phyloP scores from a whole-genome alignment of 2,329 filamentous ascomycete genomes.

The Colletotrichum caudatum region DNA sequence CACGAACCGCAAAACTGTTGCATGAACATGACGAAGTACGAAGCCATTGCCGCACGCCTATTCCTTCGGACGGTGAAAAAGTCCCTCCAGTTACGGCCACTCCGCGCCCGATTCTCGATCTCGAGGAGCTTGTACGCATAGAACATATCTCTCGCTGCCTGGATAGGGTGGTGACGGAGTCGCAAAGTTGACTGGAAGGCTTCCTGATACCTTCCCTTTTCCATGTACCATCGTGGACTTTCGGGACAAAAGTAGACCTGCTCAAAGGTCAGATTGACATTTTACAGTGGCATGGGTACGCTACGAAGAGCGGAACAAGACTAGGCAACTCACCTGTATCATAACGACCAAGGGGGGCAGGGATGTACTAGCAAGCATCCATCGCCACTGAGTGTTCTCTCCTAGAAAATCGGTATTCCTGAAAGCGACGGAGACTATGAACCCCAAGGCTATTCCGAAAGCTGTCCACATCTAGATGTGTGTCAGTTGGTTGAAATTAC shows the following conservation, averaged over 20 bases:
- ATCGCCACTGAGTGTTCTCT: slow-evolving; percentile 49
- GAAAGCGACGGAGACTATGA: slow-evolving; percentile 52
- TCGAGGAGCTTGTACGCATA: slow-evolving; percentile 58
- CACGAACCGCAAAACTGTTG: slow-evolving; percentile 51
- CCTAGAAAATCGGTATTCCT: slow-evolving; percentile 50
- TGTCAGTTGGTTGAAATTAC: neutral
- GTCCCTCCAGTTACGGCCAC: slow-evolving; percentile 50
- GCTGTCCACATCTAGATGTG: slow-evolving; percentile 43
- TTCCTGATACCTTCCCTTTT: slow-evolving; percentile 58
- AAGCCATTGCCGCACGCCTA: slow-evolving; percentile 51
- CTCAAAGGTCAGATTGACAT: neutral
- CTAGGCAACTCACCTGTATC: slow-evolving; percentile 48
- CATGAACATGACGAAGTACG: slow-evolving; percentile 55
- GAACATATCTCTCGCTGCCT: slow-evolving; percentile 64
- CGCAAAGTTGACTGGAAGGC: slow-evolving; percentile 59
- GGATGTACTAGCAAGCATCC: slow-evolving; percentile 64
- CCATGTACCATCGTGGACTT: slow-evolving; percentile 66
- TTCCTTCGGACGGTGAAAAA: slow-evolving; percentile 54
- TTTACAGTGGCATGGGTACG: too few species aligned
- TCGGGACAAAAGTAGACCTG: slow-evolving; percentile 67
- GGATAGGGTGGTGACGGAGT: slow-evolving; percentile 60
- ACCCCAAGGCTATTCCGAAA: slow-evolving; percentile 56
- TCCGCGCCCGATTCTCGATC: slow-evolving; percentile 48
- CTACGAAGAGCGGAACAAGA: neutral
- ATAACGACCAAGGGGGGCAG: slow-evolving; percentile 65